Evolutionary conservation across 192 early-diverging fungal genomes (phyloP), one percentile per base, ranked within the genome.

Genomic region (Podochytrium sp.): DNA sequence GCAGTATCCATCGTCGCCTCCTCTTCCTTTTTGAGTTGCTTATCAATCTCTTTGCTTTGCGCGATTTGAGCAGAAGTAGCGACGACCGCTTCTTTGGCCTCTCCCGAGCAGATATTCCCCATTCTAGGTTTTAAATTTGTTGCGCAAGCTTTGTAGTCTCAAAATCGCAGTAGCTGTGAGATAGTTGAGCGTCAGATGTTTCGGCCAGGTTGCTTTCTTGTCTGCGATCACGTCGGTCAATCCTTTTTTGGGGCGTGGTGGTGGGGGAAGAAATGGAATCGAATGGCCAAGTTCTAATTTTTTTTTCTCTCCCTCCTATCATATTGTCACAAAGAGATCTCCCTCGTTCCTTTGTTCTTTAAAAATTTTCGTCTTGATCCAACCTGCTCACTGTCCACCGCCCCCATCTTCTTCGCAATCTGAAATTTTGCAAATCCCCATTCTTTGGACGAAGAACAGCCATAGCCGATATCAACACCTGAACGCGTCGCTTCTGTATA

Each of bases 11-110:
- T 58, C 23, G 33, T 68, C 0, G 64, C 75, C 16, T 53, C 43
- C 49, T 80, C 79, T 63, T 87, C 86, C 16, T 77, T 72, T 50
- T 73, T 81, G 14, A 87, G 52, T n/a, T 78, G 63, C 41, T 62
- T 80, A 47, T 87, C 86, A 47, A 87, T 87, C 29, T 84, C 83
- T 30, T 86, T 83, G 39, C 83, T 87, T 52, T 76, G 23, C 41
- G 76, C 75, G 50, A 77, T 78, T 3, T 82, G 84, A 77, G 96
- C 95, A 58, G 87, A 78, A 27, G 57, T 37, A 7, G 69, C 69
- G n/a, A 59, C 40, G 16, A 60, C 41, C 3, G 2, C 41, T 60
- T 71, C 69, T 42, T 71, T 71, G 10, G 69, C 58, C 4, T 59
- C 49, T 41, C 50, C 49, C 27, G 69, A 71, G 20, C 43, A 27